phyloP scores from a whole-genome alignment of 1,284 basidiomycete species.

The Ustilago cynodontis region DNA sequence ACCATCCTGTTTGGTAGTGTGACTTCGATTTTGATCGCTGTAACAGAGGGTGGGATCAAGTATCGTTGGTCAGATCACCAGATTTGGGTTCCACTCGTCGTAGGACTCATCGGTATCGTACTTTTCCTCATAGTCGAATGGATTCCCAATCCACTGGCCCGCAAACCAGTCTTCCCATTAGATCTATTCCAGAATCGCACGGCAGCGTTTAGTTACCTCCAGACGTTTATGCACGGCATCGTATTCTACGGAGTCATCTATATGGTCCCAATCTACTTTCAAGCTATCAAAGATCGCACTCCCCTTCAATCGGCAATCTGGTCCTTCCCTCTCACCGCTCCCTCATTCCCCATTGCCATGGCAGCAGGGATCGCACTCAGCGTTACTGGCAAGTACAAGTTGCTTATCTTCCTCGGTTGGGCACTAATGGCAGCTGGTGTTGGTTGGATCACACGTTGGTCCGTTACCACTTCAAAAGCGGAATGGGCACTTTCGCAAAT shows the following conservation, averaged over 20 bases:
- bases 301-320: constrained; percentile 72
- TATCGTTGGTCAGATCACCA: constrained; percentile 66
- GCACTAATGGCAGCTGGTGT: constrained; percentile 47
- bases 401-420: constrained; percentile 69
- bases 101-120: constrained; percentile 64
- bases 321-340: constrained; percentile 67
- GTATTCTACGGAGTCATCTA: constrained; percentile 62
- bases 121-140: constrained; percentile 62
- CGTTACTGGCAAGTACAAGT: constrained; percentile 61
- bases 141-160: constrained; percentile 37
- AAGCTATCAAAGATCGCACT: constrained; percentile 72
- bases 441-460: constrained; percentile 69
- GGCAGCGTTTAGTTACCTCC: constrained; percentile 58
- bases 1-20: constrained; percentile 65
- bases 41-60: constrained; percentile 70
- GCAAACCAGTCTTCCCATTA: constrained; percentile 65
- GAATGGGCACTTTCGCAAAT: constrained; percentile 69
- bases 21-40: constrained; percentile 64
- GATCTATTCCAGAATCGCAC: constrained; percentile 65
- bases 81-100: constrained; percentile 65
- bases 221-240: constrained; percentile 69
- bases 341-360: constrained; percentile 46
- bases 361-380: constrained; percentile 54
- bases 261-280: constrained; percentile 71
- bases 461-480: constrained; percentile 63